A percentile compares a stretch with the other conserved stretches of the same genome.
Conservation (phyloP, 1,139 yeast species). For the Geotrichum phurueaensis region DNA sequence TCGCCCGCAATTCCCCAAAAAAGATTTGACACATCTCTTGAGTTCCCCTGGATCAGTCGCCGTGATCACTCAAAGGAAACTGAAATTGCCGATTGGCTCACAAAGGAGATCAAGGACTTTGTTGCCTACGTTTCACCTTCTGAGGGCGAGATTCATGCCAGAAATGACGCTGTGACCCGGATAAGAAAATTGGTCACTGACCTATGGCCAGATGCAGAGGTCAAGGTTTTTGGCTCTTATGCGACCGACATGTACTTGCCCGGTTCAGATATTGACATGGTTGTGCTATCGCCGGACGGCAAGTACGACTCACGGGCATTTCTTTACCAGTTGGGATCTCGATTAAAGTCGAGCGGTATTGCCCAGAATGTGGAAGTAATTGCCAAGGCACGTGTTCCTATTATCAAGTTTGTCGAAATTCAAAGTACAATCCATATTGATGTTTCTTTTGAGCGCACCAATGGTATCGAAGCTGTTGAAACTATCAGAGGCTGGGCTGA, state of each 20-base stretch:
- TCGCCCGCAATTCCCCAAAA: slow-evolving; percentile 19
- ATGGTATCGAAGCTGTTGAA: slow-evolving; percentile 82
- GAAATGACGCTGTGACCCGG: slow-evolving; percentile 61
- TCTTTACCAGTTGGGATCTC: slow-evolving; percentile 70
- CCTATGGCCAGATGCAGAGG: slow-evolving; percentile 77
- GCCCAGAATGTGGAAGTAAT: slow-evolving; percentile 80
- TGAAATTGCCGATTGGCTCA: slow-evolving; percentile 81
- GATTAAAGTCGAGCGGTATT: slow-evolving; percentile 53
- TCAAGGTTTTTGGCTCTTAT: slow-evolving; percentile 88
- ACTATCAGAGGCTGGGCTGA: slow-evolving; percentile 71
- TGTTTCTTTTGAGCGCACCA: slow-evolving; percentile 81
- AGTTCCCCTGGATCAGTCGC: slow-evolving; percentile 75
- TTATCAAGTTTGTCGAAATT: slow-evolving; percentile 83
- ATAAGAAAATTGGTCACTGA: slow-evolving; percentile 51
- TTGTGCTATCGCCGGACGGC: slow-evolving; percentile 60
- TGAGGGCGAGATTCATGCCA: slow-evolving; percentile 58
- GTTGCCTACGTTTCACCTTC: slow-evolving; percentile 86
- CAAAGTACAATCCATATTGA: slow-evolving; percentile 72
- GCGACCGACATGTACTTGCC: slow-evolving; percentile 94
- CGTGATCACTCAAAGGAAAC: slow-evolving; percentile 64
- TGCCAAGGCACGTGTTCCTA: slow-evolving; percentile 91
- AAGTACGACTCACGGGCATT: slow-evolving; percentile 62
- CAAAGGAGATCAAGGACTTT: slow-evolving; percentile 81
- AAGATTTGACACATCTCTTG: slow-evolving; percentile 27
- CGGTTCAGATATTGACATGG: slow-evolving; percentile 96